Evolutionary conservation across 129 eudicot species (phyloP).

Genomic region (Scalesia atractyloides): DNA sequence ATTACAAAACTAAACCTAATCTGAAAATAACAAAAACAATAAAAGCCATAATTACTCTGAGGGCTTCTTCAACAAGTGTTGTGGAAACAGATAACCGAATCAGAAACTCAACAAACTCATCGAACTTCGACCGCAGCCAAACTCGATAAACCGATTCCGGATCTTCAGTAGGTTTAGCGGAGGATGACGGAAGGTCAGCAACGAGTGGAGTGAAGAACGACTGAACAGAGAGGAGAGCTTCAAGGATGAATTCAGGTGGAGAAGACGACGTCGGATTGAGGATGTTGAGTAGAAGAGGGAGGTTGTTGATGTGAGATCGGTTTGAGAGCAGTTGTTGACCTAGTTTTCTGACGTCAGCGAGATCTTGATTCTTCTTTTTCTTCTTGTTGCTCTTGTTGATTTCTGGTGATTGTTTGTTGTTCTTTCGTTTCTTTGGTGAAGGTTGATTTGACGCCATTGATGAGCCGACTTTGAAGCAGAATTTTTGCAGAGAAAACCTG

Average conservation of each 20-base stretch:
- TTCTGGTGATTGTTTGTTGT: slow-evolving; percentile 27
- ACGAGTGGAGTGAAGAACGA: slow-evolving; percentile 82
- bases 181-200: slow-evolving; percentile 58
- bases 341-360: slow-evolving; percentile 54
- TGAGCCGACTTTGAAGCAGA: neutral
- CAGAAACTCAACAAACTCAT: slow-evolving; percentile 51
- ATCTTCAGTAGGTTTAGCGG: slow-evolving; percentile 45
- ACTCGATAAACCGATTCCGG: slow-evolving; percentile 62
- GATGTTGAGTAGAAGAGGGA: slow-evolving; percentile 56
- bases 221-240: slow-evolving; percentile 73
- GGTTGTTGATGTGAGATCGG: slow-evolving; percentile 72
- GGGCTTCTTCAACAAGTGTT: slow-evolving; percentile 35
- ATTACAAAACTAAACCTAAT: neutral
- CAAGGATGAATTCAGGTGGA: slow-evolving; percentile 56
- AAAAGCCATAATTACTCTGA: slow-evolving; percentile 45
- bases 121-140: slow-evolving; percentile 85
- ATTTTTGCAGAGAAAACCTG: neutral
- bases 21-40: neutral
- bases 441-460: slow-evolving; percentile 44
- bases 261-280: slow-evolving; percentile 41
- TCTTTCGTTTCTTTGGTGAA: slow-evolving; percentile 42
- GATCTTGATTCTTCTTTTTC: slow-evolving; percentile 37
- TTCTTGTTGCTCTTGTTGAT: slow-evolving; percentile 18
- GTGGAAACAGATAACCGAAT: slow-evolving; percentile 47
- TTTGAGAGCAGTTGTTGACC: slow-evolving; percentile 72